Conservation (phyloP, 805 yeast genomes). For the Middelhovenomyces tepae region DNA sequence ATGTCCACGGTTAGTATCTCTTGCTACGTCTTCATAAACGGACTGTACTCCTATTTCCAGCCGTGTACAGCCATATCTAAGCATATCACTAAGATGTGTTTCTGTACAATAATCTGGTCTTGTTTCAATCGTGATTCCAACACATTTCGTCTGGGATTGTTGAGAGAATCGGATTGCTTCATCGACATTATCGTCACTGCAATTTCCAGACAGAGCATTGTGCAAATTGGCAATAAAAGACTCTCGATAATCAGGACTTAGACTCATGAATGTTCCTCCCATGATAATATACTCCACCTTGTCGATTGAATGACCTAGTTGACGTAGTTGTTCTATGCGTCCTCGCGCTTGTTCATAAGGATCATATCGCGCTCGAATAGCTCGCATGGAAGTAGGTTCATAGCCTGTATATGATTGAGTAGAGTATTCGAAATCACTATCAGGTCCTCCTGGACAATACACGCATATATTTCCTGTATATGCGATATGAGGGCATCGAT, state of each 20-base stretch:
- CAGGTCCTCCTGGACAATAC: conserved; percentile 98
- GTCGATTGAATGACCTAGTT: conserved; percentile 91
- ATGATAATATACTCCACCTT: conserved; percentile 95
- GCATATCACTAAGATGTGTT: conserved; percentile 91
- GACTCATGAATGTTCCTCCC: conserved; percentile 99
- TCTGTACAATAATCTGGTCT: conserved; percentile 98
- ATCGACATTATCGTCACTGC: conserved; percentile 69
- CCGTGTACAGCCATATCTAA: conserved; percentile 92
- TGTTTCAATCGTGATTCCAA: conserved; percentile 96
- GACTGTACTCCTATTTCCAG: conserved; percentile 96
- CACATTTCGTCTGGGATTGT: conserved; percentile 92
- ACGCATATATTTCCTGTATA: conserved; percentile 98
- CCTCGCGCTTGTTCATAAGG: conserved; percentile 99
- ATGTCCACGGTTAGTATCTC: conserved; percentile 97
- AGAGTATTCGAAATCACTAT: conserved; percentile 93
- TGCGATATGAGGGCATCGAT: conserved; percentile 97
- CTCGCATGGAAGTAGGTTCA: conserved; percentile 98
- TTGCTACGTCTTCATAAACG: conserved; percentile 94
- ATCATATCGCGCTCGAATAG: conserved; percentile 96
- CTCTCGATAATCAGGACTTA: conserved; percentile 85
- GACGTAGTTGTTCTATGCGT: conserved; percentile 89
- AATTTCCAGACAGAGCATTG: conserved; percentile 89
- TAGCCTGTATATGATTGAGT: conserved; percentile 98
- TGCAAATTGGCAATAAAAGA: conserved; percentile 81
- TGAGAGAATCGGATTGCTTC: conserved; percentile 89